These are phyloP conservation scores for Mytilinidion resinicola DNA, from an alignment of 495 filamentous ascomycete genomes.

Conservation along the genomic window DNA sequence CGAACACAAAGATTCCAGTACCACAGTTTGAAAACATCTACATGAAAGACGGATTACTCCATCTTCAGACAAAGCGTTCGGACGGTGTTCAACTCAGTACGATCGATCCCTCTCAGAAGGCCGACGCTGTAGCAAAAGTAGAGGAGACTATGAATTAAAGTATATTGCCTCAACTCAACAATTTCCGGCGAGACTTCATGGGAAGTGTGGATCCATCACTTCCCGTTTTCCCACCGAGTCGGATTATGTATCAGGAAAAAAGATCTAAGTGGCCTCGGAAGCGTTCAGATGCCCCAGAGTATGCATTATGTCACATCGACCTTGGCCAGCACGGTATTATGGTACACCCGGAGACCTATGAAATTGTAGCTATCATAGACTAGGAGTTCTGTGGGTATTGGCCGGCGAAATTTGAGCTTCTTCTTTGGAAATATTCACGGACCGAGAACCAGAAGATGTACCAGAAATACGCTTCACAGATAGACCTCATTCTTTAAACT, in stretches of 20 bases:
- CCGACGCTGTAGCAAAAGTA: background rate
- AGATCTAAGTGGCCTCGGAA: constrained; percentile 7
- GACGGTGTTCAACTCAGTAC: background rate
- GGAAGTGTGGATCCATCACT: constrained; percentile 12
- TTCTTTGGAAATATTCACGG: too few relatives aligned
- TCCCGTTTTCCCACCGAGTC: constrained; percentile 8
- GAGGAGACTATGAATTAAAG: background rate
- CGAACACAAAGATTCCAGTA: constrained; percentile 9
- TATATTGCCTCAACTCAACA: constrained; percentile 8
- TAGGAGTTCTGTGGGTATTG: constrained; percentile 15
- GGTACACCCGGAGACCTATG: constrained; percentile 7
- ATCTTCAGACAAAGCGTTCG: constrained; percentile 9
- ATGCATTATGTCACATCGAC: constrained; percentile 11
- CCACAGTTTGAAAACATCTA: constrained; percentile 7
- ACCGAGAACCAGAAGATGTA: too few relatives aligned
- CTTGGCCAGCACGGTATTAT: constrained; percentile 10
- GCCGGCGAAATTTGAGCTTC: constrained; percentile 4
- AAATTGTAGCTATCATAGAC: constrained; percentile 16
- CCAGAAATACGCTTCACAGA: too few relatives aligned
- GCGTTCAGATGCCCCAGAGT: background rate
- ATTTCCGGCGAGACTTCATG: constrained; percentile 1
- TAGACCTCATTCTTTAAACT: too few relatives aligned
- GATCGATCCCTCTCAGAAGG: background rate
- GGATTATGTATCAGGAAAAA: constrained; percentile 14
- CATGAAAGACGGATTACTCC: constrained; percentile 7